phyloP scores from a whole-genome alignment of 148 eudicot genomes.

The Rhododendron vialii region DNA sequence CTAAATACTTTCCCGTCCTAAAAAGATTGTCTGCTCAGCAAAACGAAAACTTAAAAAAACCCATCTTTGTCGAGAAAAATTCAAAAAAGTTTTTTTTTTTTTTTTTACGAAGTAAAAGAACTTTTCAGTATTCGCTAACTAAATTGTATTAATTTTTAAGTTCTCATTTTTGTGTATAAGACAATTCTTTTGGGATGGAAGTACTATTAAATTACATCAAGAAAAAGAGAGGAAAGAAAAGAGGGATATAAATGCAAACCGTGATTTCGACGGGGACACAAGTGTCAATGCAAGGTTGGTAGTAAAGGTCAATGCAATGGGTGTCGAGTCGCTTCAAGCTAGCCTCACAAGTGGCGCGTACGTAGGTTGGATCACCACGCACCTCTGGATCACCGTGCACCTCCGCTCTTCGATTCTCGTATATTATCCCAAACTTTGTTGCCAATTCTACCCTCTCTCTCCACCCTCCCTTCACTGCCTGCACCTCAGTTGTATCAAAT shows the following conservation, averaged over 20 bases:
- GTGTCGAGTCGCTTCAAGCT: conserved; percentile 12
- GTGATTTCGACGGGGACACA: conserved; percentile 8
- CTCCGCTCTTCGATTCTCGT: not conserved
- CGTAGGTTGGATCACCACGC: not conserved
- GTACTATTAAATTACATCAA: too few species aligned
- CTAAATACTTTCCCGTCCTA: too few species aligned
- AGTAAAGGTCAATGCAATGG: not conserved
- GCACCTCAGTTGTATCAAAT: not conserved
- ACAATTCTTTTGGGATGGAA: too few species aligned
- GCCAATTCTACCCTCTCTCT: conserved; percentile 11
- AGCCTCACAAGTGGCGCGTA: conserved; percentile 8
- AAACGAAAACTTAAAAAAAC: too few species aligned
- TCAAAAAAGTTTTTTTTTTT: too few species aligned
- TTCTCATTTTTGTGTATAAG: too few species aligned
- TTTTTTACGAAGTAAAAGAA: too few species aligned
- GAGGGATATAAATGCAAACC: not conserved
- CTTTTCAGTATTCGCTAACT: too few species aligned
- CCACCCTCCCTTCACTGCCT: conserved; percentile 11
- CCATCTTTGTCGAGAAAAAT: too few species aligned
- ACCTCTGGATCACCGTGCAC: not conserved
- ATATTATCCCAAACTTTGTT: not conserved
- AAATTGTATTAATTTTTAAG: too few species aligned
- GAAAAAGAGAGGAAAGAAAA: not conserved
- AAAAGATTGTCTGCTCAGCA: too few species aligned
- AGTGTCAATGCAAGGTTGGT: conserved; percentile 11